Evolutionary conservation across 768 basidiomycete species (phyloP).

Genomic region (Russula virescens): DNA sequence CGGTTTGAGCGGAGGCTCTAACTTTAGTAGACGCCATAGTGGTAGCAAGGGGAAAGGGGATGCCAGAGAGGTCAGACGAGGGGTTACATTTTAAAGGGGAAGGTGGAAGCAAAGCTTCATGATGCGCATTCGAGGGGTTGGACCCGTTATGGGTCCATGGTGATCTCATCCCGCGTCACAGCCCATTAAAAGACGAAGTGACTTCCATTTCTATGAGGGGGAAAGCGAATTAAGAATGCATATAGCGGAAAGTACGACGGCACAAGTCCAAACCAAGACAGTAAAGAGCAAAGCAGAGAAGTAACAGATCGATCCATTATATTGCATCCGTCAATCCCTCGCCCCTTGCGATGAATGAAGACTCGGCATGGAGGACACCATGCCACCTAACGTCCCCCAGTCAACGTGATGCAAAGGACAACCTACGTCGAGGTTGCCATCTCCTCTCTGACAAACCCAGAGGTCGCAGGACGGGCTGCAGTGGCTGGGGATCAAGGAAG

Average conservation of each 20-base stretch:
- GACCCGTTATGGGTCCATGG: neutral
- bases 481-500: neutral
- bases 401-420: constrained; percentile 16
- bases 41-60: neutral
- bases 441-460: constrained; percentile 27
- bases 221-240: neutral
- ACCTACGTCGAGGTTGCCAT: constrained; percentile 25
- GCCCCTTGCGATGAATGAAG: neutral
- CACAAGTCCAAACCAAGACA: constrained; percentile 4
- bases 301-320: neutral
- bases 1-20: neutral
- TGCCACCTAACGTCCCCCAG: neutral
- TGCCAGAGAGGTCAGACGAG: too few species aligned
- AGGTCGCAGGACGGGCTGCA: constrained; percentile 24
- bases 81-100: neutral
- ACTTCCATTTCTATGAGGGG: constrained; percentile 2
- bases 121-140: neutral
- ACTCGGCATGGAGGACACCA: constrained; percentile 3
- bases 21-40: neutral
- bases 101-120: neutral
- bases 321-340: constrained; percentile 6
- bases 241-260: neutral
- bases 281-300: neutral
- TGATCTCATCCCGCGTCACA: neutral
- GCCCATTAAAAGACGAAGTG: neutral